Percentiles rank a stretch among this genome's conserved stretches.
Evolutionary conservation across 2,329 filamentous ascomycete species (phyloP).

Genomic region (Graphilbum fragrans): DNA sequence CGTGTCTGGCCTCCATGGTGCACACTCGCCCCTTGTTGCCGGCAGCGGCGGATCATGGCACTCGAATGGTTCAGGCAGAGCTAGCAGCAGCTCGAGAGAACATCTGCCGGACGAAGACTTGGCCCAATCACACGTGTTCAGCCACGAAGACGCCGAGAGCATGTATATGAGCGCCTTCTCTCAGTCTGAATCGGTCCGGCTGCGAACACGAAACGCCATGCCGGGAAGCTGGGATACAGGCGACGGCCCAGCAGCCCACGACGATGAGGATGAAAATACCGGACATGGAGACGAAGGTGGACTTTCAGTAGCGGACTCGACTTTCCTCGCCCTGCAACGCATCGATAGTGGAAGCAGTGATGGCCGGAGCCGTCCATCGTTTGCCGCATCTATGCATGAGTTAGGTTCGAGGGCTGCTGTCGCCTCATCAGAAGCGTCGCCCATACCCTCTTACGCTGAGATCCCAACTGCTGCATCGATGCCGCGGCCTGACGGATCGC

Average conservation of each 20-base stretch:
- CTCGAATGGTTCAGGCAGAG: too few relatives aligned
- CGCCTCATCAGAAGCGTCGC: too few relatives aligned
- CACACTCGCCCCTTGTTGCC: slow-evolving; percentile 19
- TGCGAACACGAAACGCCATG: slow-evolving; percentile 24
- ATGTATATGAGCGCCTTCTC: slow-evolving; percentile 75
- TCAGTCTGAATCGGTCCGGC: slow-evolving; percentile 22
- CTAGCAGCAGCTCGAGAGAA: too few relatives aligned
- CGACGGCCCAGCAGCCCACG: slow-evolving; percentile 5
- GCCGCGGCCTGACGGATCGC: too few relatives aligned
- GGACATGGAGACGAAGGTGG: too few relatives aligned
- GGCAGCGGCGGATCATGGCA: slow-evolving; percentile 11
- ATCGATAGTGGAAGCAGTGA: too few relatives aligned
- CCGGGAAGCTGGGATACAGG: slow-evolving; percentile 40
- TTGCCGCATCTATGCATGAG: too few relatives aligned
- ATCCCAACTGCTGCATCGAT: too few relatives aligned
- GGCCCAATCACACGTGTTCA: slow-evolving; percentile 57
- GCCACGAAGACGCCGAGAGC: slow-evolving; percentile 69
- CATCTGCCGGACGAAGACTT: slow-evolving; percentile 31
- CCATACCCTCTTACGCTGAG: too few relatives aligned
- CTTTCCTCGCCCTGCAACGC: too few relatives aligned
- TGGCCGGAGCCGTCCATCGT: too few relatives aligned
- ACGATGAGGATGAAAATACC: neutral
- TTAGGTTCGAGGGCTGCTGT: too few relatives aligned
- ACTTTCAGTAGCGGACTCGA: neutral
- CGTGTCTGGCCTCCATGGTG: slow-evolving; percentile 4